Base-by-base conservation (phyloP, 1,139 yeast species). In the Blastobotrys raffinosifermentans region DNA sequence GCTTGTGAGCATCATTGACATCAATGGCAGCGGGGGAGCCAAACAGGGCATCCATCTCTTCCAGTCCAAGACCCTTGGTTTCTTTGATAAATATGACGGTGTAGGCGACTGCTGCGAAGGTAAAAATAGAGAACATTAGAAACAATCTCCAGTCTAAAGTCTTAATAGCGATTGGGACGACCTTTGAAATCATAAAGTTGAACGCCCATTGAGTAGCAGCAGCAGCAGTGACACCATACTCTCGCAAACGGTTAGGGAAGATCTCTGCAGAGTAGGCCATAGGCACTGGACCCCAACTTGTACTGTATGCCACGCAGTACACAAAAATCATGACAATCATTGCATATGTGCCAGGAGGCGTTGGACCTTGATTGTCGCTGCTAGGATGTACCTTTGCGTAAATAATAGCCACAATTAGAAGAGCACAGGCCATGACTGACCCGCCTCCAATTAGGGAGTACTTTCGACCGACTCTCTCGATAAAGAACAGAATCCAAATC, bases 41-140 rank as follows among this genome's bases (percentile, higher is more conserved):
- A 29, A 80, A 82, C 41, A 70, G 46, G 43, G 65, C 71, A 56
- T 79, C 84, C 48, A 79, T 75, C 54, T 78, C 81, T 58, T 79
- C 86, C 60, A 79, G 68, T 43, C 74, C 64, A 48, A 77, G 68
- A 13, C 83, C 82, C 60, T 75, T 77, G 20, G 86, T 78, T 60
- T 79, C 85, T 52, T 72, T 74, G 36, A 80, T 75, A 48, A 69
- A 67, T 58, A 75, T 69, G 55, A 68, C 73, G 14, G 75, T 55
- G 60, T 36, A 69, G 66, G 53, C 49, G 5, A 52, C 19, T 11
- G 38, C 39, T 2, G 40, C 31, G 15, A 38, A 37, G 33, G 44
- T 47, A 35, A 48, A 44, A 16, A 41, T 34, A 4, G 52, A 46
- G 35, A 47, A 47, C 34, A 48, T 38, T 34, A 48, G 32, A 33